Evolutionary conservation across 768 basidiomycete species (phyloP), one percentile per base, ranked within the genome.

Genomic region (Kwoniella europaea): DNA sequence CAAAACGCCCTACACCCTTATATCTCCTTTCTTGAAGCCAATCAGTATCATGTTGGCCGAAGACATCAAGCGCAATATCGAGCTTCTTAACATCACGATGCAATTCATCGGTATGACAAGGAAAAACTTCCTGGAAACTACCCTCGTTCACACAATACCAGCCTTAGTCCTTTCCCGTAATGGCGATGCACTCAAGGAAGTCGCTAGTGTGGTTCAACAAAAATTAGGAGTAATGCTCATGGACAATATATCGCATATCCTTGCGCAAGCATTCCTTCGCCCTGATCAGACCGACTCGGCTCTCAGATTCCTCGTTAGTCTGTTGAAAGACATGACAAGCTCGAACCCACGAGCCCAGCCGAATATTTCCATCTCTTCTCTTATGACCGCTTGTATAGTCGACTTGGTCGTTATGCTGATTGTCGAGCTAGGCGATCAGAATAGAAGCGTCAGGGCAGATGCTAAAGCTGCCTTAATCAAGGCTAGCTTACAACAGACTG

Each of bases 391-490:
- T 69, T 90, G 88, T 69, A 84, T 90, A 41, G 87, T 92, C 1
- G 87, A 89, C 3, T 84, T 96, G 29, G 85, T 96, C 13, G 89
- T 90, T 5, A 89, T 90, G 70, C 84, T 98, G 24, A 90, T 94
- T 20, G 86, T 93, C 44, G 87, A 87, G 12, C 85, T 97, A 78
- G 95, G 94, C 2, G 88, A 94, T 73, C 88, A 90, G 63, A 87
- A 89, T 61, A 77, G 81, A 0, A 83, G 82, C 43, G 87, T 87
- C 15, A 79, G 91, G 35, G 75, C 80, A 68, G 86, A 85, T 67
- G 85, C 88, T 3, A 85, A 85, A 44, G 78, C 67, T 52, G 76
- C 77, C 7, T 22, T 84, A 22, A 52, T 55, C 63, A 67, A 71
- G 62, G 76, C 74, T 12, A 68, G 85, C 69, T 84, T 71, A 67